Conservation (phyloP, 2,329 filamentous ascomycete genomes). For the Exophiala calicioides region DNA sequence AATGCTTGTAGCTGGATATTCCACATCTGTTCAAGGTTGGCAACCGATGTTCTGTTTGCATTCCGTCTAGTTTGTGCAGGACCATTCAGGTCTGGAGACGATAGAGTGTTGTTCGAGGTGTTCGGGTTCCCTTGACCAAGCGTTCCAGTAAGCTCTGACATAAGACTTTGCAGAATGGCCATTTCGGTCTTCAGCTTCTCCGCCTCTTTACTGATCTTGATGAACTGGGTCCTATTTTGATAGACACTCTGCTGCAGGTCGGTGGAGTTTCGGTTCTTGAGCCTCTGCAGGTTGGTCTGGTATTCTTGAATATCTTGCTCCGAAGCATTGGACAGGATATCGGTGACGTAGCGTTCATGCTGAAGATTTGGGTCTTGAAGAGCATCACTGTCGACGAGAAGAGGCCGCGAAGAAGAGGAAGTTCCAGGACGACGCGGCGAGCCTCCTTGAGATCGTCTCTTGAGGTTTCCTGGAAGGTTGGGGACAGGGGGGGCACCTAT, state of each 20-base stretch:
- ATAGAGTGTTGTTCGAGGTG: constrained; percentile 49
- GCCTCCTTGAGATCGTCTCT: constrained; percentile 44
- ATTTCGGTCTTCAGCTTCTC: constrained; percentile 97
- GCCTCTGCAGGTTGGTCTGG: constrained; percentile 71
- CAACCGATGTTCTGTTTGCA: constrained; percentile 88
- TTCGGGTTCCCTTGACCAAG: constrained; percentile 40
- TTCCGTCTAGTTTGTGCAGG: constrained; percentile 44
- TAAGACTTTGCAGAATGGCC: constrained; percentile 83
- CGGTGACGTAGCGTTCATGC: constrained; percentile 71
- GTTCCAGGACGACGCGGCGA: constrained; percentile 58
- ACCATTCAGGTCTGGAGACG: constrained; percentile 35
- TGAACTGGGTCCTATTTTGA: constrained; percentile 96
- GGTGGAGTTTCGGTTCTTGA: constrained; percentile 74
- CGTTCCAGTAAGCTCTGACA: constrained; percentile 86
- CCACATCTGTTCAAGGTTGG: constrained; percentile 69
- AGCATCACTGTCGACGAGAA: constrained; percentile 73
- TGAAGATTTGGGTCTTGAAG: constrained; percentile 77
- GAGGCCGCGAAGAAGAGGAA: constrained; percentile 53
- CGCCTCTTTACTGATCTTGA: constrained; percentile 98
- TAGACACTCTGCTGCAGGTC: constrained; percentile 95
- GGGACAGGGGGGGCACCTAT: constrained; percentile 72
- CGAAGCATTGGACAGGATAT: constrained; percentile 76
- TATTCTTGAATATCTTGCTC: constrained; percentile 85
- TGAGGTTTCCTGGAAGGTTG: constrained; percentile 56
- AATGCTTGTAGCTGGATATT: constrained; percentile 71